These are phyloP conservation scores for Solanum arcanum DNA, from an alignment of 257 asterid genomes.

Conservation along the genomic window DNA sequence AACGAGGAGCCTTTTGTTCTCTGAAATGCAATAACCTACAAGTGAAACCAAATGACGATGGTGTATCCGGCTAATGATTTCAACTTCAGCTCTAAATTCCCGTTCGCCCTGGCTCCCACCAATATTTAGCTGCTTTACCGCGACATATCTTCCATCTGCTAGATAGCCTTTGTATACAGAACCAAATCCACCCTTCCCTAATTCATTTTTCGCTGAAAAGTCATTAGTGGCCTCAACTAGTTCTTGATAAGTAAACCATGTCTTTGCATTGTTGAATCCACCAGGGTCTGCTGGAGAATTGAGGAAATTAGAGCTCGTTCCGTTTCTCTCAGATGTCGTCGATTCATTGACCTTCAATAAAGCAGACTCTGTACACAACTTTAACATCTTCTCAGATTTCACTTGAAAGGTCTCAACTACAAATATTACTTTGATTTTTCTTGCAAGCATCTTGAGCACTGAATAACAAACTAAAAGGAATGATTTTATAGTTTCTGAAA, in stretches of 20 bases:
- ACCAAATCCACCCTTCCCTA: constrained; percentile 96
- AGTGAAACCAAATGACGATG: constrained; percentile 96
- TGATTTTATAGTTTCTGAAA: neutral
- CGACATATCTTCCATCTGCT: constrained; percentile 68
- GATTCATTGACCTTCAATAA: constrained; percentile 41
- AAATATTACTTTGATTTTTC: neutral
- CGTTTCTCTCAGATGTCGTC: constrained; percentile 18
- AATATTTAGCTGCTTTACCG: constrained; percentile 68
- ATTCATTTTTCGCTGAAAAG: constrained; percentile 54
- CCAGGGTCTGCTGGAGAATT: constrained; percentile 43
- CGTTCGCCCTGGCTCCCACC: constrained; percentile 91
- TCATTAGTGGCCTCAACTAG: constrained; percentile 62
- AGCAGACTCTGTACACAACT: constrained; percentile 45
- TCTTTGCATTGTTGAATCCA: constrained; percentile 59
- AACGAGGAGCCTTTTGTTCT: constrained; percentile 65
- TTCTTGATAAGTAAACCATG: constrained; percentile 68
- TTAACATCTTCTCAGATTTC: constrained; percentile 1
- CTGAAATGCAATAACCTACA: constrained; percentile 91
- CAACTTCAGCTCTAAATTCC: constrained; percentile 94
- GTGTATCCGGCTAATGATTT: constrained; percentile 85
- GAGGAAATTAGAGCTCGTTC: constrained; percentile 23
- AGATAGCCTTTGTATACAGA: constrained; percentile 76
- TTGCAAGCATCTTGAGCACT: neutral
- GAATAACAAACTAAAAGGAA: neutral
- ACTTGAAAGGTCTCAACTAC: neutral